A percentile compares a stretch with the other conserved stretches of the same genome.
Evolutionary conservation across 352 stramenopile genomes (phyloP).

Genomic region (Pythium pyrilobum): DNA sequence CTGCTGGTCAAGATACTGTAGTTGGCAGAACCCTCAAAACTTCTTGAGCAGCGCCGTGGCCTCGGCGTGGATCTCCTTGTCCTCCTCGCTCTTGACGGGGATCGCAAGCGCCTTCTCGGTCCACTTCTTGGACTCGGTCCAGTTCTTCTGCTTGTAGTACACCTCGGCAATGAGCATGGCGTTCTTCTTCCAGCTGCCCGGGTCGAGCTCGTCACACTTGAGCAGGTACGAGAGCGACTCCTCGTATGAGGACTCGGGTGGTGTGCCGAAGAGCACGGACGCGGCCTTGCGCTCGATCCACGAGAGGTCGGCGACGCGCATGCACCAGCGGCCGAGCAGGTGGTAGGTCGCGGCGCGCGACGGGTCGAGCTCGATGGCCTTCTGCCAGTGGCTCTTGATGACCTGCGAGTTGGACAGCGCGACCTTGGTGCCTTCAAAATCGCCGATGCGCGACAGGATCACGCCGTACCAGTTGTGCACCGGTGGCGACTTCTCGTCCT

Average conservation of each 20-base stretch:
- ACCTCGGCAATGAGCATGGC: conserved; percentile 74
- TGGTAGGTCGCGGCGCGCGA: conserved; percentile 70
- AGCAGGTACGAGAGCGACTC: conserved; percentile 73
- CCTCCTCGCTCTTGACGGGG: conserved; percentile 50
- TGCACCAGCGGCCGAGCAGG: conserved; percentile 77
- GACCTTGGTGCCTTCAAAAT: conserved; percentile 85
- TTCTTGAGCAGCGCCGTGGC: conserved; percentile 52
- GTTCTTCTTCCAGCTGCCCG: conserved; percentile 84
- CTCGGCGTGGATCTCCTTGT: conserved; percentile 65
- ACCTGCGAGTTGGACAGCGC: conserved; percentile 77
- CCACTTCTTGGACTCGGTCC: conserved; percentile 61
- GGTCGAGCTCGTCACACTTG: conserved; percentile 67
- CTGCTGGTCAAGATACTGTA: not conserved
- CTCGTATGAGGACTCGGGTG: conserved; percentile 76
- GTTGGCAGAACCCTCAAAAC: conserved; percentile 10
- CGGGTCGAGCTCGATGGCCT: conserved; percentile 68
- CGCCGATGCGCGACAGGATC: conserved; percentile 75
- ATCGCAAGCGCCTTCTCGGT: conserved; percentile 60
- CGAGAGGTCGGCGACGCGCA: conserved; percentile 76
- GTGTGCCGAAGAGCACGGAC: conserved; percentile 73
- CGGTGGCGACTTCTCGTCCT: conserved; percentile 44
- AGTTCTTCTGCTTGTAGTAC: conserved; percentile 78
- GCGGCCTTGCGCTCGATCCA: conserved; percentile 85
- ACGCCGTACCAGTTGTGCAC: conserved; percentile 87
- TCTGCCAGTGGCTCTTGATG: conserved; percentile 81